Percentiles rank a stretch among this genome's conserved stretches.
phyloP scores from a whole-genome alignment of 148 eudicot species.

The Cornus florida region DNA sequence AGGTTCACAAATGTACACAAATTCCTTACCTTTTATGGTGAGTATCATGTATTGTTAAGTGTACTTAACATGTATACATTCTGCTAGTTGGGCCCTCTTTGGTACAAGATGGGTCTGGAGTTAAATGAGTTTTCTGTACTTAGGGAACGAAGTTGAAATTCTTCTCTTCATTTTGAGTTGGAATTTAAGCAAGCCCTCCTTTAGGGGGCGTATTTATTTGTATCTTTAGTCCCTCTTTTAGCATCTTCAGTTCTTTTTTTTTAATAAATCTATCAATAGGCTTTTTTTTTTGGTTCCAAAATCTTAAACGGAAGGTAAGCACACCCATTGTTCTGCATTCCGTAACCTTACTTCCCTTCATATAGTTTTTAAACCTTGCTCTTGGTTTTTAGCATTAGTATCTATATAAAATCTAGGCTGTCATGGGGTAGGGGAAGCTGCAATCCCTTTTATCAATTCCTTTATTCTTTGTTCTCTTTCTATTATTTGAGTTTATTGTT shows the following conservation, averaged over 20 bases:
- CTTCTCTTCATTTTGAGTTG: neutral
- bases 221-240: no score
- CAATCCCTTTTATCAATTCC: no score
- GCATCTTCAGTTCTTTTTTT: neutral
- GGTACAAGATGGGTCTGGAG: no score
- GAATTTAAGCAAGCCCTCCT: neutral
- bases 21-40: no score
- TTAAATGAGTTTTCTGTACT: no score
- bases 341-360: neutral
- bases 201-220: neutral
- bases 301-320: no score
- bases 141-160: no score
- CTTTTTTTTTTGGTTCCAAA: neutral
- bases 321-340: neutral
- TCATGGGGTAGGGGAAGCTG: neutral
- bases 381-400: neutral
- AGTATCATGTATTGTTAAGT: no score
- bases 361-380: neutral
- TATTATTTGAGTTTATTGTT: neutral
- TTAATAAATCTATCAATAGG: neutral
- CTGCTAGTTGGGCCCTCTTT: no score
- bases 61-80: no score
- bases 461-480: neutral
- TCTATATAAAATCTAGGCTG: neutral
- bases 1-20: no score